Percentiles rank a stretch among this genome's conserved stretches.
Evolutionary conservation across 164 flowering plant species (phyloP).

Genomic region (Dillenia suffruticosa): DNA sequence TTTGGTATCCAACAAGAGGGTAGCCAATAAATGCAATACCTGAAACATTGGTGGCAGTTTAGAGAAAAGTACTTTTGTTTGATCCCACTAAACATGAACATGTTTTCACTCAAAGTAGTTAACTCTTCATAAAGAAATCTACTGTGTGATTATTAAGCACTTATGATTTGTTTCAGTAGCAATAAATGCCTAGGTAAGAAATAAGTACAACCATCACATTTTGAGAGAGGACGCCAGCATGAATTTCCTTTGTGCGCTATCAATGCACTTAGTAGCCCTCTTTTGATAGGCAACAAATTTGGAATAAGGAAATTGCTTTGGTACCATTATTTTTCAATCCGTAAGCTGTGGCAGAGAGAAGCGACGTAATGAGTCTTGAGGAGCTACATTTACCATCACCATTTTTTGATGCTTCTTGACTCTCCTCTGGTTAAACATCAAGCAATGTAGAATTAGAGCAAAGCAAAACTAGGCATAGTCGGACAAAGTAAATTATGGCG

Average conservation of each 20-base stretch:
- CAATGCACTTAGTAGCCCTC: no score
- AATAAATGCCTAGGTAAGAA: no score
- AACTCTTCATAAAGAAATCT: no score
- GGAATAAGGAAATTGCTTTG: no score
- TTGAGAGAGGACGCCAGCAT: no score
- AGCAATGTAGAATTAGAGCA: not conserved
- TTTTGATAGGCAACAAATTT: no score
- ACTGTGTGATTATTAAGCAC: no score
- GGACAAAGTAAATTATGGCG: not conserved
- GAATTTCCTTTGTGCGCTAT: no score
- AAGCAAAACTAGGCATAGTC: not conserved
- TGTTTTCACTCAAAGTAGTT: no score
- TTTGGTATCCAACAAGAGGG: slow-evolving; percentile 59
- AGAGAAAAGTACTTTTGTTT: slow-evolving; percentile 13
- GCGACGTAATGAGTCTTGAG: slow-evolving; percentile 16
- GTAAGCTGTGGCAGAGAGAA: slow-evolving; percentile 8
- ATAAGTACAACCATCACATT: no score
- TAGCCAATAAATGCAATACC: slow-evolving; percentile 54
- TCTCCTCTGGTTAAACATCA: slow-evolving; percentile 39
- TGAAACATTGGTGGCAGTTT: slow-evolving; percentile 21
- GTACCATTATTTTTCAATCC: not conserved
- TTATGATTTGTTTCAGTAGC: no score
- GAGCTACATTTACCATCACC: slow-evolving; percentile 43
- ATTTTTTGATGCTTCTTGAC: slow-evolving; percentile 30
- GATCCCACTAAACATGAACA: no score